Evolutionary conservation across 176 grass and related monocot species (phyloP), one percentile per base, ranked within the genome.

Genomic region (Cenchrus purpureus): DNA sequence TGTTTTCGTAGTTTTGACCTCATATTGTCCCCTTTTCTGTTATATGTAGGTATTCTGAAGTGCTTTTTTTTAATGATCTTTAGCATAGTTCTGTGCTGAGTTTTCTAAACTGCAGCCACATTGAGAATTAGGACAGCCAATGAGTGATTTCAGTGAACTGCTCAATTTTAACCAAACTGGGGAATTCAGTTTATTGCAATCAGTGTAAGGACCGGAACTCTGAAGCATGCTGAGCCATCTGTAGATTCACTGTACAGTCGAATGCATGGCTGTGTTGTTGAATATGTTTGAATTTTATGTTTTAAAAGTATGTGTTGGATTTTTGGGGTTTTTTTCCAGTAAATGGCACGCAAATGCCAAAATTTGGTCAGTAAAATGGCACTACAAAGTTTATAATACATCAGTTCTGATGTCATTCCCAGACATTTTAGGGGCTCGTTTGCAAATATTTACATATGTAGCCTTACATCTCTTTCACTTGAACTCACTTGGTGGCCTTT

Each of bases 401-500:
- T 11, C 12, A 50, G 3, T 34, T 83, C 29, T 9, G 4, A 22
- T 73, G 15, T 32, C 31, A 32, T 32, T 56, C 15, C 37, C 31
- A 17, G 13, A 19, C 10, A 1, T 32, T 19, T 77, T 77, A 46
- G 51, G 73, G n/a, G 22, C 32, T 61, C 32, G 83, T 50, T 58
- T 85, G 62, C 34, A 57, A 76, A 68, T 67, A 46, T 84, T 64
- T 74, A 14, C 54, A 19, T 69, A 56, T 76, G 7, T 12, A 28
- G 5, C 11, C 45, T 74, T 42, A 84, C 20, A 84, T 43, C 66
- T 34, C 37, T 31, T 58, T 45, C n/a, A 46, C 42, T 59, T 9
- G 3, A 29, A 63, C 56, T 73, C 43, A 37, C 25, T 9, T 83
- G 49, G 3, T 83, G 34, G 44, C 70, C 28, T 74, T 45, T 52